Conservation (phyloP, 139 green algal genomes). For the Volvox africanus region DNA sequence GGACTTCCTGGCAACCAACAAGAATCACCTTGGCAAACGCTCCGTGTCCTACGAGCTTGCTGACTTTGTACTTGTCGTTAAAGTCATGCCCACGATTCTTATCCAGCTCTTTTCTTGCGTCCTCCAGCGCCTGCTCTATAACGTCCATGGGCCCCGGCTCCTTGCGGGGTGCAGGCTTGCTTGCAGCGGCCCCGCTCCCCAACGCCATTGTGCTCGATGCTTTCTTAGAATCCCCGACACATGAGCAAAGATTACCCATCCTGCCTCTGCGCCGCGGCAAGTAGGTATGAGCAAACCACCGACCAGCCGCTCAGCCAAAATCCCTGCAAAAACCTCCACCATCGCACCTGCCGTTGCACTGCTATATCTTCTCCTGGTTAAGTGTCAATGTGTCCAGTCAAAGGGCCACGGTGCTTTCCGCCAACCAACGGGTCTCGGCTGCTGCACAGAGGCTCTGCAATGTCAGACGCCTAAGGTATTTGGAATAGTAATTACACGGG, state of each 20-base stretch:
- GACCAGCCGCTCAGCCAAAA: not conserved
- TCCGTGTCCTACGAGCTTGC: slow-evolving; percentile 67
- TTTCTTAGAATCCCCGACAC: slow-evolving; percentile 9
- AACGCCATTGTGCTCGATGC: not conserved
- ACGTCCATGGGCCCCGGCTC: slow-evolving; percentile 48
- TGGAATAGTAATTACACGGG: not conserved
- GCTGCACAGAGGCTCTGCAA: not conserved
- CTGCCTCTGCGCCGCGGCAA: not conserved
- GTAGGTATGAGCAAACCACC: slow-evolving; percentile 4
- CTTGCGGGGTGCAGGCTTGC: slow-evolving; percentile 30
- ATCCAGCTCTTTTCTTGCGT: slow-evolving; percentile 59
- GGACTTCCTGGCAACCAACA: not conserved
- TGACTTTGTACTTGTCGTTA: slow-evolving; percentile 51
- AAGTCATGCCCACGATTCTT: slow-evolving; percentile 44
- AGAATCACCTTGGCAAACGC: slow-evolving; percentile 63
- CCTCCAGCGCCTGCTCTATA: slow-evolving; percentile 52
- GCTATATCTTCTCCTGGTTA: not conserved
- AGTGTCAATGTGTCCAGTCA: not conserved
- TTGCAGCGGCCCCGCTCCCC: not conserved
- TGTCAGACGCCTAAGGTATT: not conserved
- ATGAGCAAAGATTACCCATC: slow-evolving; percentile 37
- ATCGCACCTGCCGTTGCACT: not conserved
- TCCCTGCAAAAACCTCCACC: not conserved
- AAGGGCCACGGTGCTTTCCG: not conserved
- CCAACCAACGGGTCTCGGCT: slow-evolving; percentile 1